These are phyloP conservation scores for Phytophthora kernoviae DNA, from an alignment of 352 stramenopile genomes.

Conservation along the genomic window DNA sequence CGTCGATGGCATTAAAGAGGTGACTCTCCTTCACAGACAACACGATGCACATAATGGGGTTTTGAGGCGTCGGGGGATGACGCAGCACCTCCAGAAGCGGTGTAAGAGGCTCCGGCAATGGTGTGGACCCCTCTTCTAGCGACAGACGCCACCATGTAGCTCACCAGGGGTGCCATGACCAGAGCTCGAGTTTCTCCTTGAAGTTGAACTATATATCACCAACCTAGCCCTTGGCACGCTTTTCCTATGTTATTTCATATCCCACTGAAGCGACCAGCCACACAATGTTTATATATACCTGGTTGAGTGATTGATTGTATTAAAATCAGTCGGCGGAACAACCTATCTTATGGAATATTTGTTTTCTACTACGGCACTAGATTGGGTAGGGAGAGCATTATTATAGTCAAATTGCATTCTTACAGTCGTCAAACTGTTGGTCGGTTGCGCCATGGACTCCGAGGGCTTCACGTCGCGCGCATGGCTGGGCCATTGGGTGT, in stretches of 20 bases:
- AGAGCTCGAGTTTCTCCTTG: no score
- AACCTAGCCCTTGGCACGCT: no score
- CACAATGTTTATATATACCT: no score
- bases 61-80: conserved; percentile 1
- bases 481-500: conserved; percentile 64
- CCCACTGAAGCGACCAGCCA: no score
- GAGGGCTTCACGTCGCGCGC: conserved; percentile 49
- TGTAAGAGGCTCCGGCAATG: conserved; percentile 17
- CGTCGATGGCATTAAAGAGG: conserved; percentile 41
- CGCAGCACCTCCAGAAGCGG: conserved; percentile 30
- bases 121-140: conserved; percentile 5
- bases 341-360: not conserved
- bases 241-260: no score
- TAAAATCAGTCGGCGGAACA: not conserved
- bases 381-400: conserved; percentile 4
- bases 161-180: conserved; percentile 4
- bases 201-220: no score
- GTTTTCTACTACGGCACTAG: not conserved
- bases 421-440: not conserved
- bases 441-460: conserved; percentile 28
- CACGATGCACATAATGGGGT: conserved; percentile 8
- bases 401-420: not conserved
- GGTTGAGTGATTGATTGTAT: no score
- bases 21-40: conserved; percentile 12
- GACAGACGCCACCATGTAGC: conserved; percentile 28